A percentile compares a stretch with the other conserved stretches of the same genome.
Conservation (phyloP, 2,329 filamentous ascomycete genomes). For the Penicillium fuscoglaucum region DNA sequence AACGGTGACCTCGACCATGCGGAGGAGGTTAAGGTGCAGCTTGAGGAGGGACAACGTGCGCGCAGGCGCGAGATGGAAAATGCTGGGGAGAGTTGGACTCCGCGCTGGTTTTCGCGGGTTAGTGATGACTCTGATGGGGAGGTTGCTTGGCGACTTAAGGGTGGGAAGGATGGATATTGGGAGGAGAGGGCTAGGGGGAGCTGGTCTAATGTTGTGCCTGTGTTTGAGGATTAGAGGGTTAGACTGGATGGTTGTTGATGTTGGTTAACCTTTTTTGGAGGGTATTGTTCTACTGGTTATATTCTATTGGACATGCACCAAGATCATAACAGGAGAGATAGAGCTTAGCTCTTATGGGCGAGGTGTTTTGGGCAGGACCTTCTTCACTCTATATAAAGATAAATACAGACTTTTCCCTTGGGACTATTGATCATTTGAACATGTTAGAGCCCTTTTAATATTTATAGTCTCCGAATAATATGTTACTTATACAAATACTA, state of each 20-base stretch:
- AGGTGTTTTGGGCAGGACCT: constrained; percentile 10
- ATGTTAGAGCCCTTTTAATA: too few species aligned
- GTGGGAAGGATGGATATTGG: constrained; percentile 89
- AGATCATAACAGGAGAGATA: not conserved
- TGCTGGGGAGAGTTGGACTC: constrained; percentile 68
- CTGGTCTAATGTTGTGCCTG: constrained; percentile 62
- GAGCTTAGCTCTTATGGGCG: constrained; percentile 3
- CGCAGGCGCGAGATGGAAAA: constrained; percentile 75
- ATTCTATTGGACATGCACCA: not conserved
- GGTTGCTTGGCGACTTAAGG: constrained; percentile 68
- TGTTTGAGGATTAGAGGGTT: constrained; percentile 49
- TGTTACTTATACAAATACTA: too few species aligned
- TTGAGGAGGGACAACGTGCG: constrained; percentile 82
- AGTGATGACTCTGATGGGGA: constrained; percentile 45
- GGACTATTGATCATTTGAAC: not conserved
- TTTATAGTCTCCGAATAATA: too few species aligned
- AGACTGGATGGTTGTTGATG: not conserved
- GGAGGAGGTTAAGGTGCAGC: constrained; percentile 74
- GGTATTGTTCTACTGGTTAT: not conserved
- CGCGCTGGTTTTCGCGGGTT: constrained; percentile 81
- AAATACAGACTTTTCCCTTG: not conserved
- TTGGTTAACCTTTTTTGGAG: not conserved
- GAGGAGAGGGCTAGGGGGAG: constrained; percentile 70
- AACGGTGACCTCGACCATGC: constrained; percentile 78
- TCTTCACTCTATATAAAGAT: constrained; percentile 12